Conservation (phyloP, 2,329 filamentous ascomycete species). For the Teratosphaeria epicoccoides region DNA sequence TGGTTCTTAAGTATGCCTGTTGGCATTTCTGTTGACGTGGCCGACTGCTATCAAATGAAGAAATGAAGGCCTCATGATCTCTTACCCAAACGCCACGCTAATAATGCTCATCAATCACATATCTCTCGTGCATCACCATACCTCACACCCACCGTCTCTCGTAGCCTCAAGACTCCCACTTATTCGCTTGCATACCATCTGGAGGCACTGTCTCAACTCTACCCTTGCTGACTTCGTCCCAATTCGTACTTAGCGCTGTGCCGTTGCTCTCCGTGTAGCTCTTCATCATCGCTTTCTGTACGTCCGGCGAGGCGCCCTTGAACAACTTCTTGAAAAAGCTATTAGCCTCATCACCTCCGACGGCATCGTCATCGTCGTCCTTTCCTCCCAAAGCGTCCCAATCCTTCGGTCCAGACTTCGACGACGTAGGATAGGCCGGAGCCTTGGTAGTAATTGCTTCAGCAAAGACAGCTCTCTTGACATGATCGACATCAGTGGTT, state of each 20-base stretch:
- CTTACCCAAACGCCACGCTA: neutral
- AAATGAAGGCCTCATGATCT: neutral
- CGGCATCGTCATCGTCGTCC: slow-evolving; percentile 42
- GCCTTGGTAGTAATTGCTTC: slow-evolving; percentile 16
- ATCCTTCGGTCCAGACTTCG: slow-evolving; percentile 70
- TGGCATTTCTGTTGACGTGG: neutral
- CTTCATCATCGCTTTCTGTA: slow-evolving; percentile 93
- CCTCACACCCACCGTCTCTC: no score
- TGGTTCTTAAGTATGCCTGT: neutral
- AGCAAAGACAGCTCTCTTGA: slow-evolving; percentile 13
- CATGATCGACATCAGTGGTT: slow-evolving; percentile 3
- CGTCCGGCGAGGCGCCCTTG: slow-evolving; percentile 63
- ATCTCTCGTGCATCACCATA: no score
- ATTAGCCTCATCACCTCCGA: slow-evolving; percentile 55
- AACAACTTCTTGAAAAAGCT: slow-evolving; percentile 87
- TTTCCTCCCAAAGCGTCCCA: slow-evolving; percentile 53
- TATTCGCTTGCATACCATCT: slow-evolving; percentile 63
- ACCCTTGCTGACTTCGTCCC: slow-evolving; percentile 65
- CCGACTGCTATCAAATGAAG: neutral
- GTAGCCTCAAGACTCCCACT: neutral
- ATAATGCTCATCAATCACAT: neutral
- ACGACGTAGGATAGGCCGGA: slow-evolving; percentile 76
- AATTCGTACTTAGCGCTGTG: slow-evolving; percentile 84
- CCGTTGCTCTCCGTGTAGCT: slow-evolving; percentile 90
- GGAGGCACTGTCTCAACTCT: slow-evolving; percentile 64